Conservation (phyloP, 2,329 filamentous ascomycete species). For the Chrysoporthe austroafricana region DNA sequence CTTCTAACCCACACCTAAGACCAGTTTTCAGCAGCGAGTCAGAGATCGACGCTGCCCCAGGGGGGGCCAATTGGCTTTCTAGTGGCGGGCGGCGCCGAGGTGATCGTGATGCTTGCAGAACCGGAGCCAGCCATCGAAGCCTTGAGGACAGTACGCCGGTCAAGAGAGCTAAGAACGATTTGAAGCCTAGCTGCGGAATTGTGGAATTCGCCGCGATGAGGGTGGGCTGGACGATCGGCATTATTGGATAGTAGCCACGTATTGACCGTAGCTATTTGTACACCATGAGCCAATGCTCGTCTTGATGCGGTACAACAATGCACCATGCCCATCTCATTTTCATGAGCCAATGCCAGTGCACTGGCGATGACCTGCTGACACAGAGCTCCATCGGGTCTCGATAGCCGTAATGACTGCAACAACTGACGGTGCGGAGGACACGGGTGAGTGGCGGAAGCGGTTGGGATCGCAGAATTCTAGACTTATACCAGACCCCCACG, state of each 20-base stretch:
- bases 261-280: neutral
- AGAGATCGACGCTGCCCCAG: neutral
- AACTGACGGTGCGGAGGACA: neutral
- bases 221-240: neutral
- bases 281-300: neutral
- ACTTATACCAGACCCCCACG: constrained; percentile 12
- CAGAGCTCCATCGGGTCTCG: neutral
- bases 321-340: neutral
- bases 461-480: neutral
- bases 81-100: neutral
- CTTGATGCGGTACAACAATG: neutral
- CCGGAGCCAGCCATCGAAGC: neutral
- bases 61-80: neutral
- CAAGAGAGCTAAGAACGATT: neutral
- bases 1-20: neutral
- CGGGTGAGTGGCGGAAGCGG: neutral
- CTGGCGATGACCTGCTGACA: neutral
- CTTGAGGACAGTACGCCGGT: no score
- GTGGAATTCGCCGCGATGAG: neutral
- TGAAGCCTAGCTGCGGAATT: neutral
- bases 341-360: neutral
- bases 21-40: neutral
- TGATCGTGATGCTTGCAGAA: neutral
- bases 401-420: neutral
- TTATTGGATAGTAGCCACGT: neutral